A percentile compares a stretch with the other conserved stretches of the same genome.
Conservation (phyloP, 495 filamentous ascomycete genomes). For the Amphirosellinia nigrospora region DNA sequence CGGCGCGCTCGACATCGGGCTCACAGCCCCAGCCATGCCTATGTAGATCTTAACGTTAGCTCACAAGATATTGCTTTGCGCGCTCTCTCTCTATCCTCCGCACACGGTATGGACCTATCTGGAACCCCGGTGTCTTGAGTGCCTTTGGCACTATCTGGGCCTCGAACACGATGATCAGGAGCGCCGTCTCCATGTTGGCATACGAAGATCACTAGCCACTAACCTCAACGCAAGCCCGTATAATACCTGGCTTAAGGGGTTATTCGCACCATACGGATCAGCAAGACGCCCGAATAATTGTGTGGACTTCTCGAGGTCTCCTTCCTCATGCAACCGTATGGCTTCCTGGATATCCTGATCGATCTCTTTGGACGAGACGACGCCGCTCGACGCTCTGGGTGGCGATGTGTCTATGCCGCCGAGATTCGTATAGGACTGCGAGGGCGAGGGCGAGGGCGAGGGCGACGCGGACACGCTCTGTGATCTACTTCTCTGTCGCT, state of each 20-base stretch:
- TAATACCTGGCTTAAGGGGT: slow-evolving; percentile 92
- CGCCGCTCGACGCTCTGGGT: slow-evolving; percentile 32
- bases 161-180: background rate
- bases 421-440: slow-evolving; percentile 6
- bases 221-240: slow-evolving; percentile 93
- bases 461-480: slow-evolving; percentile 33
- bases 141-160: background rate
- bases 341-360: slow-evolving; percentile 92
- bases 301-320: slow-evolving; percentile 77
- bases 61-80: background rate
- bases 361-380: slow-evolving; percentile 54
- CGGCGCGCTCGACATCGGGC: slow-evolving; percentile 71
- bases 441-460: slow-evolving; percentile 35
- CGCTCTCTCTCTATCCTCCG: background rate
- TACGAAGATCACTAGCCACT: slow-evolving; percentile 38
- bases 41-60: slow-evolving; percentile 29
- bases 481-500: slow-evolving; percentile 49
- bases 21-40: slow-evolving; percentile 95
- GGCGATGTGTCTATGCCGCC: slow-evolving; percentile 6
- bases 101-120: background rate
- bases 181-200: background rate
- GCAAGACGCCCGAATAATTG: slow-evolving; percentile 86
- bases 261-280: slow-evolving; percentile 83
- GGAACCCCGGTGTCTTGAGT: background rate
- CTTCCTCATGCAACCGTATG: slow-evolving; percentile 90